Evolutionary conservation across 495 filamentous ascomycete species (phyloP).

Genomic region (Amphirosellinia nigrospora): DNA sequence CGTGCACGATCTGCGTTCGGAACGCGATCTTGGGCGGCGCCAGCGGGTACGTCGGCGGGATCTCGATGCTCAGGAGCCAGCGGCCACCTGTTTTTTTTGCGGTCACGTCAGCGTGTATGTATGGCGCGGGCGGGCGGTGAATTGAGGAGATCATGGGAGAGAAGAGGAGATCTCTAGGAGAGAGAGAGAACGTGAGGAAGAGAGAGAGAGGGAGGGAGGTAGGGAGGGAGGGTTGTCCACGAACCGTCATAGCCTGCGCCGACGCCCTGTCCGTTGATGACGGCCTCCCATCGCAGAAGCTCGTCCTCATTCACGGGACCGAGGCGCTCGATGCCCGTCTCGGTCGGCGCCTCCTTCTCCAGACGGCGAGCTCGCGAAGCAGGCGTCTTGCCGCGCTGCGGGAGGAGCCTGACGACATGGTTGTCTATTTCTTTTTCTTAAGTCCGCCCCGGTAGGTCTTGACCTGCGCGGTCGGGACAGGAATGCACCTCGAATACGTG

Average conservation of each 20-base stretch:
- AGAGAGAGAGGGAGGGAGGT: no score
- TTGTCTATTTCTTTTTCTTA: background rate
- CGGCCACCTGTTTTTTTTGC: slow-evolving; percentile 65
- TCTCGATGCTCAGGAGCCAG: slow-evolving; percentile 79
- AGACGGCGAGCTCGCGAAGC: slow-evolving; percentile 49
- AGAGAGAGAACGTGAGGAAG: no score
- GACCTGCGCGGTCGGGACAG: background rate
- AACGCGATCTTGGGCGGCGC: slow-evolving; percentile 79
- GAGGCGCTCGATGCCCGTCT: slow-evolving; percentile 62
- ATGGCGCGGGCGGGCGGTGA: background rate
- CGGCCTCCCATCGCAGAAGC: slow-evolving; percentile 77
- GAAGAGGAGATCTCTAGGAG: slow-evolving; percentile 10
- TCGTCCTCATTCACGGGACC: slow-evolving; percentile 72
- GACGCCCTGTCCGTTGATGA: slow-evolving; percentile 70
- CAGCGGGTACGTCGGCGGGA: slow-evolving; percentile 81
- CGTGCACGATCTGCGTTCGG: slow-evolving; percentile 80
- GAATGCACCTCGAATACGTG: background rate
- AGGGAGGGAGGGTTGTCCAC: no score
- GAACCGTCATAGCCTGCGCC: slow-evolving; percentile 75
- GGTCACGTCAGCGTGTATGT: slow-evolving; percentile 3
- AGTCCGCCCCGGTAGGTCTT: background rate
- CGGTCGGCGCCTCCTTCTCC: slow-evolving; percentile 45
- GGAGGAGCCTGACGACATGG: slow-evolving; percentile 29
- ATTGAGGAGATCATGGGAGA: background rate
- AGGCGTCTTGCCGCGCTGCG: slow-evolving; percentile 50